Evolutionary conservation across 2,329 filamentous ascomycete genomes (phyloP).

Genomic region (Colletotrichum sp.): DNA sequence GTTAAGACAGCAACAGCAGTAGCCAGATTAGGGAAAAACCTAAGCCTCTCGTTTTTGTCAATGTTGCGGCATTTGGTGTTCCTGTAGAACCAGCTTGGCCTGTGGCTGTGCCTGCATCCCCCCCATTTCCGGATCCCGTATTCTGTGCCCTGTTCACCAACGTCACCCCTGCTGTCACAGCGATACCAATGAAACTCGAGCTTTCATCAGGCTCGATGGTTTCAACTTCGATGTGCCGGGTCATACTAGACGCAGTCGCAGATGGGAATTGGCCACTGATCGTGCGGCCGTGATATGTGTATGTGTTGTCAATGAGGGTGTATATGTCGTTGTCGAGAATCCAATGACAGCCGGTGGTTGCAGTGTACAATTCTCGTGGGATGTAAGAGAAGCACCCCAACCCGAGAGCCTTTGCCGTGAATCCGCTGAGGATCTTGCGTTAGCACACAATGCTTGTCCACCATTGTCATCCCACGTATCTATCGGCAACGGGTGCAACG

Average conservation of each 20-base stretch:
- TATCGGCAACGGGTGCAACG: neutral
- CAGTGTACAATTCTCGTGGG: neutral
- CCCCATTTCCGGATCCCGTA: neutral
- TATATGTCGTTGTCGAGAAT: neutral
- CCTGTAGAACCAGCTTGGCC: neutral
- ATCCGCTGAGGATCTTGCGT: neutral
- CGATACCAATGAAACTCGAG: neutral
- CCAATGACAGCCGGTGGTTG: neutral
- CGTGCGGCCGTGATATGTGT: neutral
- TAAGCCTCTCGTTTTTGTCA: neutral
- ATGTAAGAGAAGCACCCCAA: neutral
- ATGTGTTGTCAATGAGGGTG: neutral
- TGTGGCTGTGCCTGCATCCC: neutral
- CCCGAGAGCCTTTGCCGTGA: neutral
- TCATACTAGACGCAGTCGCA: neutral
- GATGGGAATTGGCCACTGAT: neutral
- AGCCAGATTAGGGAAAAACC: neutral
- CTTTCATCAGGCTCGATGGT: neutral
- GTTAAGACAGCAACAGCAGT: too few species aligned
- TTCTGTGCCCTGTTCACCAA: neutral
- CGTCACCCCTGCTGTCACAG: neutral
- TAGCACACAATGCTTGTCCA: neutral
- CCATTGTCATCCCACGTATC: neutral
- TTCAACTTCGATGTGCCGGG: neutral
- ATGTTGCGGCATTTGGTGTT: neutral